Conservation (phyloP, 2,329 filamentous ascomycete genomes). For the Fusarium sp. region DNA sequence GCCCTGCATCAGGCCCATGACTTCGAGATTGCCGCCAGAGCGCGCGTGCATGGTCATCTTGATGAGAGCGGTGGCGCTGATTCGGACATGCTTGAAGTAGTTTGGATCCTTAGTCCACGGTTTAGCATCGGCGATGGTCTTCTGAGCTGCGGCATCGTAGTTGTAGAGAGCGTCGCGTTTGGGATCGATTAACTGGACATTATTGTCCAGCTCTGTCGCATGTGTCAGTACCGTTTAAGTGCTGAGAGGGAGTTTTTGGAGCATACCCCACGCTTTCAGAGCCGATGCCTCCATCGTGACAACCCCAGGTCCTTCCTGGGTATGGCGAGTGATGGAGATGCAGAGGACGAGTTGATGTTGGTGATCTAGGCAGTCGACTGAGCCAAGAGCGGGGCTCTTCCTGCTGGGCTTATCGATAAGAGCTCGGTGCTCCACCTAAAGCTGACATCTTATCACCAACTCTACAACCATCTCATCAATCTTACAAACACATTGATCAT, state of each 20-base stretch:
- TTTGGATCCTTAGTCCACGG: constrained; percentile 85
- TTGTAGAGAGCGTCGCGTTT: constrained; percentile 91
- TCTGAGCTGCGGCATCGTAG: constrained; percentile 78
- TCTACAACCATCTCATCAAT: neutral
- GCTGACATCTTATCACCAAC: neutral
- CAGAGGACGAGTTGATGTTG: constrained; percentile 33
- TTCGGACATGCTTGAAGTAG: constrained; percentile 93
- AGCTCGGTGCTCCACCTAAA: constrained; percentile 15
- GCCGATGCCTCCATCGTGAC: constrained; percentile 47
- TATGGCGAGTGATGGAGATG: constrained; percentile 23
- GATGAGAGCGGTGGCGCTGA: constrained; percentile 91
- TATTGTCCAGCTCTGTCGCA: constrained; percentile 84
- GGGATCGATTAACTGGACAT: constrained; percentile 84
- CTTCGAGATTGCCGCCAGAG: constrained; percentile 90
- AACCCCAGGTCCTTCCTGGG: constrained; percentile 19
- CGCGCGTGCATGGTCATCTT: constrained; percentile 99
- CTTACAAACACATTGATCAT: neutral
- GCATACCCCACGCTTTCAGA: constrained; percentile 47
- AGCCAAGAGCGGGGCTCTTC: neutral
- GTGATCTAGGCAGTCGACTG: constrained; percentile 18
- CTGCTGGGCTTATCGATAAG: constrained; percentile 43
- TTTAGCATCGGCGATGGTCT: constrained; percentile 69
- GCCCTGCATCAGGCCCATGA: constrained; percentile 99
- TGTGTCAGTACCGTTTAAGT: constrained; percentile 18
- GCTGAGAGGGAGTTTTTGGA: neutral